These are phyloP conservation scores for Sanghuangporus baumii DNA, from an alignment of 1,284 basidiomycete genomes.

Conservation along the genomic window DNA sequence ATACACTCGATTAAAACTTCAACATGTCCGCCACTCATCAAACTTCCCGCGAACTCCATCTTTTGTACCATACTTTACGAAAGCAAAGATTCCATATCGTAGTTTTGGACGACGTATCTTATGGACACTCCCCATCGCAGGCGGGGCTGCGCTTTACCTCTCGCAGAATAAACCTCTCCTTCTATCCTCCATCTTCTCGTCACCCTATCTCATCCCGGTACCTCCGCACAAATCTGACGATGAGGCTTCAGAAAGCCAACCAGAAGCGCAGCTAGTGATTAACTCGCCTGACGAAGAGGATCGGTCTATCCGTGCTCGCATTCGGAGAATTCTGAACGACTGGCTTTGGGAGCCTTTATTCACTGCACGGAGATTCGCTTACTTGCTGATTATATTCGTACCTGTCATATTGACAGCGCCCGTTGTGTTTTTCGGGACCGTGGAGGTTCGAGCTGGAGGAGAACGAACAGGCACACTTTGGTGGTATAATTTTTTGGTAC, in stretches of 20 bases:
- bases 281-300: conserved; percentile 58
- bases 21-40: not conserved
- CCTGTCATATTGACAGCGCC: conserved; percentile 85
- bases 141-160: conserved; percentile 46
- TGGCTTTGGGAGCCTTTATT: conserved; percentile 82
- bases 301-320: conserved; percentile 37
- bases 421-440: conserved; percentile 77
- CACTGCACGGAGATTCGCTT: conserved; percentile 80
- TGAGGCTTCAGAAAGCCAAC: not conserved
- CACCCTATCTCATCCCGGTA: conserved; percentile 60
- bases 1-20: not conserved
- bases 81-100: conserved; percentile 23
- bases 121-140: conserved; percentile 52
- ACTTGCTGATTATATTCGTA: conserved; percentile 79
- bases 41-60: conserved; percentile 15
- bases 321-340: conserved; percentile 42
- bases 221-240: conserved; percentile 22
- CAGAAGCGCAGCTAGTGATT: conserved; percentile 33
- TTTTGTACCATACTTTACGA: conserved; percentile 25
- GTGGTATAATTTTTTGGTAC: conserved; percentile 93
- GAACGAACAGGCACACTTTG: conserved; percentile 85
- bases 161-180: conserved; percentile 36
- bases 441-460: conserved; percentile 47
- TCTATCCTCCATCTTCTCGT: conserved; percentile 46
- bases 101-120: conserved; percentile 32